phyloP scores from a whole-genome alignment of 495 filamentous ascomycete genomes.

The Terfezia claveryi region DNA sequence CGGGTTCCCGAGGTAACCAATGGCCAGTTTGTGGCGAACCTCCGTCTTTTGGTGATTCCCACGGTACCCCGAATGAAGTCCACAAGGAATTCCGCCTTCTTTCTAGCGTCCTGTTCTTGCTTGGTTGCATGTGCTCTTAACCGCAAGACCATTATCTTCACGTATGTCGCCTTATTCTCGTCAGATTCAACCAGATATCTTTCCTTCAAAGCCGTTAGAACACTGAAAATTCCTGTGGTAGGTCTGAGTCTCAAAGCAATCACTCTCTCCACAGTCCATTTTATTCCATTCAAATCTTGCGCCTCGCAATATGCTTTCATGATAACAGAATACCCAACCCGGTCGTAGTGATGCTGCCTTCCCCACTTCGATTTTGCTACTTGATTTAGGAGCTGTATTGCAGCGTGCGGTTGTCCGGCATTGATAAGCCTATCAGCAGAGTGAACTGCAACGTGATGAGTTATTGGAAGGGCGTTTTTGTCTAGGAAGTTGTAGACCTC shows the following conservation, averaged over 20 bases:
- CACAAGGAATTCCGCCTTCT: not conserved
- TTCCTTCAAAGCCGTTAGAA: not conserved
- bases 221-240: not conserved
- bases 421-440: slow-evolving; percentile 8
- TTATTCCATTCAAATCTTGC: slow-evolving; percentile 8
- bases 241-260: not conserved
- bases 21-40: not conserved
- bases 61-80: not conserved
- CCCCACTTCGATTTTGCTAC: slow-evolving; percentile 15
- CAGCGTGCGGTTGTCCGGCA: slow-evolving; percentile 4
- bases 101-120: not conserved
- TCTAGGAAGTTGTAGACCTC: slow-evolving; percentile 10
- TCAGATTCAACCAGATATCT: not conserved
- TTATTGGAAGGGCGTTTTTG: slow-evolving; percentile 4
- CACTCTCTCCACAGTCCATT: slow-evolving; percentile 12
- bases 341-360: slow-evolving; percentile 5
- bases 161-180: not conserved
- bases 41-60: not conserved
- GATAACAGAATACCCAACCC: slow-evolving; percentile 11
- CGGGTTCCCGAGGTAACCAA: not conserved
- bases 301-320: slow-evolving; percentile 11
- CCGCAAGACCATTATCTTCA: not conserved
- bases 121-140: not conserved
- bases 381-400: slow-evolving; percentile 10
- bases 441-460: slow-evolving; percentile 11